A percentile compares a stretch with the other conserved stretches of the same genome.
phyloP scores from a whole-genome alignment of 164 flowering plant genomes.

The Echeveria elegans region DNA sequence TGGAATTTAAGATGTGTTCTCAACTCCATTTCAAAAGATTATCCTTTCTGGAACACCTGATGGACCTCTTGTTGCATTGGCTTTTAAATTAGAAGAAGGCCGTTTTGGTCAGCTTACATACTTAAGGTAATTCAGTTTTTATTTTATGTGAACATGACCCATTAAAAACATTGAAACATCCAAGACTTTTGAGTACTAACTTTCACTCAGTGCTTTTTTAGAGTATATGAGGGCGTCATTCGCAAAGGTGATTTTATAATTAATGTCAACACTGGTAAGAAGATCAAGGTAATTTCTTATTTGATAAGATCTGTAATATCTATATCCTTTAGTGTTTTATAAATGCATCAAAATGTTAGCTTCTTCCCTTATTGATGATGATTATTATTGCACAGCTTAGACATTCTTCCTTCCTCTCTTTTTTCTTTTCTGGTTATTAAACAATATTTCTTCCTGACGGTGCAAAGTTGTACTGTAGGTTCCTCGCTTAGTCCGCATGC shows the following conservation, averaged over 20 bases:
- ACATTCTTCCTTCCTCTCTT: no score
- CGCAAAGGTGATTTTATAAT: constrained; percentile 87
- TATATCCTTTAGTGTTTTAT: background rate
- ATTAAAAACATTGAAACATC: background rate
- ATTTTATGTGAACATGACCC: background rate
- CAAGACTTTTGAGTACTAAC: background rate
- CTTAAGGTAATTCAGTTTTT: constrained; percentile 42
- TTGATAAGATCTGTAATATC: background rate
- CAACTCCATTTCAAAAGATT: constrained; percentile 34
- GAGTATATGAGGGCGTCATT: constrained; percentile 90
- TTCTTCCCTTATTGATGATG: background rate
- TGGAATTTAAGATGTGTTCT: background rate
- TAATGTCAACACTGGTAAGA: constrained; percentile 91
- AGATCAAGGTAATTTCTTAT: constrained; percentile 57
- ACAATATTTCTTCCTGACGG: background rate
- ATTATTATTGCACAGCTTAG: background rate
- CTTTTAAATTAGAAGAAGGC: constrained; percentile 98
- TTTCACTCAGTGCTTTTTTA: constrained; percentile 21
- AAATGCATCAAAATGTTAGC: background rate
- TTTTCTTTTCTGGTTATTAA: background rate
- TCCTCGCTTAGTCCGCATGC: constrained; percentile 98
- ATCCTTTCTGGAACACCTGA: constrained; percentile 59
- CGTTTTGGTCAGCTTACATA: constrained; percentile 96
- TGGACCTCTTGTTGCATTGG: constrained; percentile 95
- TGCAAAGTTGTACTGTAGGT: constrained; percentile 35